phyloP scores from a whole-genome alignment of 345 rosid genomes.

The Brassica carinata region DNA sequence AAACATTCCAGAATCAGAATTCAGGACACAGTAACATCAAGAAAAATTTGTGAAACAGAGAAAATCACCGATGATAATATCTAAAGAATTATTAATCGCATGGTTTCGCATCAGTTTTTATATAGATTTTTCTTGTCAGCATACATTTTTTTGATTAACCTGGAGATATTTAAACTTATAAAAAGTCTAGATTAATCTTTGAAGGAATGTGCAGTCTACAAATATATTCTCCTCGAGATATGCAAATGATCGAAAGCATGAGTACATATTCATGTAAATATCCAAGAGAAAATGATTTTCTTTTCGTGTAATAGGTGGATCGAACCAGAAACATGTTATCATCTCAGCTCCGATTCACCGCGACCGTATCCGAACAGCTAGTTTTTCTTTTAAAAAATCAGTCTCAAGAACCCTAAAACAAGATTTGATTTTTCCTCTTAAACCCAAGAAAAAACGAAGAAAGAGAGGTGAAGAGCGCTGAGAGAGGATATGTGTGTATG shows the following conservation, averaged over 20 bases:
- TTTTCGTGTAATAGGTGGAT: too few relatives aligned
- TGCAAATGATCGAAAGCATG: too few relatives aligned
- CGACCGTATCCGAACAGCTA: background rate
- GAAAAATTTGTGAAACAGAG: background rate
- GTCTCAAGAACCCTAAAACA: constrained; percentile 15
- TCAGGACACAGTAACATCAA: background rate
- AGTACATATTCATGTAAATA: too few relatives aligned
- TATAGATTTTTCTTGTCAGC: too few relatives aligned
- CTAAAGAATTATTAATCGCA: background rate
- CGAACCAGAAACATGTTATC: too few relatives aligned
- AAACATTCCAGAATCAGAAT: background rate
- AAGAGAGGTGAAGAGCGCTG: constrained; percentile 5
- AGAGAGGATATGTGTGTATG: constrained; percentile 25
- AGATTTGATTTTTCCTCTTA: background rate
- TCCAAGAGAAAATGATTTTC: too few relatives aligned
- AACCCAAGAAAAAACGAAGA: background rate
- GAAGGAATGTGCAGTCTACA: too few relatives aligned
- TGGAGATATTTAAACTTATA: too few relatives aligned
- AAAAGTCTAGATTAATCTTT: too few relatives aligned
- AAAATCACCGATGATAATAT: background rate
- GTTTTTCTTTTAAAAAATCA: background rate
- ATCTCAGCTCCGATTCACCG: too few relatives aligned
- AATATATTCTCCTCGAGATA: too few relatives aligned
- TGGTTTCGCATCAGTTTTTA: background rate
- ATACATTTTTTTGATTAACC: too few relatives aligned